Conservation (phyloP, 75 land plant species). For the Cupressus sempervirens region DNA sequence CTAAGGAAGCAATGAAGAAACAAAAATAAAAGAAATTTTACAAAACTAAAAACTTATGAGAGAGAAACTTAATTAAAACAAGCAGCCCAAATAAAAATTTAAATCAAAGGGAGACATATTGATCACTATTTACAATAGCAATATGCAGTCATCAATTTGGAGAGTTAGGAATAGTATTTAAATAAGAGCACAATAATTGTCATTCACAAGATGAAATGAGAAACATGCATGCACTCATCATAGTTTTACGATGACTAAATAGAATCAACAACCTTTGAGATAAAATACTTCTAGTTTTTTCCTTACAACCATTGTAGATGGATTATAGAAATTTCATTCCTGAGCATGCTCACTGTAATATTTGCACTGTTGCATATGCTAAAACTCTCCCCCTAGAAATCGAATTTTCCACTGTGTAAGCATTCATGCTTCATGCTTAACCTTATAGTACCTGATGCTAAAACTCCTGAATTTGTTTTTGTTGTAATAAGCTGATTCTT, state of each 20-base stretch:
- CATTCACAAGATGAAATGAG: not conserved
- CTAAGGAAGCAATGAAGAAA: not conserved
- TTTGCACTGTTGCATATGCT: not conserved
- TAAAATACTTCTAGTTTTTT: not conserved
- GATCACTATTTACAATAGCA: not conserved
- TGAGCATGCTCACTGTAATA: not conserved
- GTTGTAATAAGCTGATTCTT: not conserved
- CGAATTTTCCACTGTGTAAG: not conserved
- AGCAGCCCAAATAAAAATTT: not conserved
- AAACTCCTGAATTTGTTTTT: not conserved
- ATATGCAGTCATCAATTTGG: not conserved
- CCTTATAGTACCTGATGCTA: not conserved
- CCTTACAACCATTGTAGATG: not conserved
- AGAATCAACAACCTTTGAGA: not conserved
- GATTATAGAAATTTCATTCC: not conserved
- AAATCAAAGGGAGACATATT: not conserved
- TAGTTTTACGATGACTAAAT: not conserved
- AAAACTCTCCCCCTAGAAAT: not conserved
- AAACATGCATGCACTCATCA: not conserved
- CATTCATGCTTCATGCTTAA: not conserved
- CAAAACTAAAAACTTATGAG: not conserved
- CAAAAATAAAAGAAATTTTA: not conserved
- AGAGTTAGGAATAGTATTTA: not conserved
- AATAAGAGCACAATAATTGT: not conserved
- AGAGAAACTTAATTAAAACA: not conserved